Evolutionary conservation across 2,329 filamentous ascomycete genomes (phyloP), one percentile per base, ranked within the genome.

Genomic region (Neonectria sp.): DNA sequence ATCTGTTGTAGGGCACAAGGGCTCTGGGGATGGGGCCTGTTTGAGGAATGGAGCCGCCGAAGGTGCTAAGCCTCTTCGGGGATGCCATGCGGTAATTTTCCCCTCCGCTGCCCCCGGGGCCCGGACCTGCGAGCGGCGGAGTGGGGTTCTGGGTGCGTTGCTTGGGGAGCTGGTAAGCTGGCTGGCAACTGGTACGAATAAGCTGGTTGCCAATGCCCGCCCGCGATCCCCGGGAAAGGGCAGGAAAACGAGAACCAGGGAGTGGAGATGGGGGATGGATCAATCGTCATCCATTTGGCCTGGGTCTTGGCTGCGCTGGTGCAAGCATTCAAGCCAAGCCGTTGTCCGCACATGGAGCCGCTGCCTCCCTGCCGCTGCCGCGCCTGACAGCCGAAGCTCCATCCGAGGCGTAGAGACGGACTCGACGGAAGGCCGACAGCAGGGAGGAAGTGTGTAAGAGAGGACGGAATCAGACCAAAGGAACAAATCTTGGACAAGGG

Each of bases 81-180:
- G 63, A 56, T 60, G 55, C 55, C 57, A 70, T 75, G 73, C 70
- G 73, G 71, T 70, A 75, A 75, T 75, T 68, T 71, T 70, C 52
- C 60, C 46, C 65, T 65, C 60, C 48, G 63, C 65, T 60, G 60
- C 59, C 65, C 67, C 72, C 72, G 71, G 71, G 62, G 62, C 67
- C 73, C 72, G 71, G 71, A 65, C 60, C 67, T 73, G 67, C 65
- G 53, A 46, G 53, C 58, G 52, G 46, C 37, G 29, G 46, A 56
- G 63, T 58, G 63, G 63, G 53, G n/a, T 48, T 51, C 37, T n/a
- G 25, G 24, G 51, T 27, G 12, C 29, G n/a, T 35, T 29, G 51
- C 11, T 29, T 24, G 29, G 31, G n/a, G 13, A 24, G 51, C 31
- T 35, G 17, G 51, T 53, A 52, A 52, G 29, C 17, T 31, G 27